Evolutionary conservation across 768 basidiomycete species (phyloP).

Genomic region (Trametes cingulata): DNA sequence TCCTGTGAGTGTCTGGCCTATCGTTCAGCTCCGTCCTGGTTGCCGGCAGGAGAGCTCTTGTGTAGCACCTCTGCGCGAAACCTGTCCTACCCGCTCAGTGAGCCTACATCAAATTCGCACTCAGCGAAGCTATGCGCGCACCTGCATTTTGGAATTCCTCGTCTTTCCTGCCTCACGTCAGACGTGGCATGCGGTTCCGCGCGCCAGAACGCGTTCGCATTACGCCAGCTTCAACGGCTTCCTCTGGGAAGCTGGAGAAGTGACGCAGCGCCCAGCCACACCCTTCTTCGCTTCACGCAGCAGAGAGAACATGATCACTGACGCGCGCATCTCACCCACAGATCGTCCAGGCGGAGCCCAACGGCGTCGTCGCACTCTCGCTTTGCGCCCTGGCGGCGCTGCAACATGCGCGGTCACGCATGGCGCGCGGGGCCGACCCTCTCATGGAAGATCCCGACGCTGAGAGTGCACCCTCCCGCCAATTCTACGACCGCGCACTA

Average conservation of each 20-base stretch:
- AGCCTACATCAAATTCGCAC: slow-evolving; percentile 1
- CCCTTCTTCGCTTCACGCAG: neutral
- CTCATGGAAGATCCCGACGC: slow-evolving; percentile 48
- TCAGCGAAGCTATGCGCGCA: neutral
- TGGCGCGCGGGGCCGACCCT: slow-evolving; percentile 48
- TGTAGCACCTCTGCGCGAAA: neutral
- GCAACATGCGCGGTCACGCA: slow-evolving; percentile 62
- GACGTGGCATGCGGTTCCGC: neutral
- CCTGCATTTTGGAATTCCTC: too few species aligned
- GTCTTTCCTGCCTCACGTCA: neutral
- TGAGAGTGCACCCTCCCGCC: slow-evolving; percentile 59
- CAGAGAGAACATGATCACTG: slow-evolving; percentile 1
- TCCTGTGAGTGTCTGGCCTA: slow-evolving; percentile 46
- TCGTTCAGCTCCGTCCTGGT: neutral
- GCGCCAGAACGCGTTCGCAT: neutral
- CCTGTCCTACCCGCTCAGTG: neutral
- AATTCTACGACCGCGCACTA: slow-evolving; percentile 69
- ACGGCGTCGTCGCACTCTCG: slow-evolving; percentile 70
- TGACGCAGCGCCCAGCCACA: neutral
- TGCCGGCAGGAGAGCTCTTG: neutral
- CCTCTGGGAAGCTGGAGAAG: neutral
- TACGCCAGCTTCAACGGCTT: slow-evolving; percentile 6
- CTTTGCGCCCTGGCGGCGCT: slow-evolving; percentile 76
- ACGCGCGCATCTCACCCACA: slow-evolving; percentile 28
- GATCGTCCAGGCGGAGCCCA: slow-evolving; percentile 64